Evolutionary conservation across 1,139 yeast species (phyloP).

Genomic region (Saccharomyces hybrid): DNA sequence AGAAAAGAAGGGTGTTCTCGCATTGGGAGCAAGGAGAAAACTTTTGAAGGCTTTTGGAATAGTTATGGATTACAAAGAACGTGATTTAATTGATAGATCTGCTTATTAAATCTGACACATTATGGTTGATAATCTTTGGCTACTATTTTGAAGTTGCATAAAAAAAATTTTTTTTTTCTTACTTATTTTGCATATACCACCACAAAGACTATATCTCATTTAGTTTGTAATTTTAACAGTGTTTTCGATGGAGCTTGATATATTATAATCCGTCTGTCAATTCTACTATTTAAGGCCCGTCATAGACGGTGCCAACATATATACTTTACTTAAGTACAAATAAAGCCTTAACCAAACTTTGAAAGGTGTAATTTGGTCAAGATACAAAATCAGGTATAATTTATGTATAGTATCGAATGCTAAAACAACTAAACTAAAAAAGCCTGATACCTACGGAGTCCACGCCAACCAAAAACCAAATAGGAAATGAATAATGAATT

Average conservation of each 20-base stretch:
- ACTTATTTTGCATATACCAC: background rate
- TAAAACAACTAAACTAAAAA: background rate
- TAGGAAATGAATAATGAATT: background rate
- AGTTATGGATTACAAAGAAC: slow-evolving; percentile 46
- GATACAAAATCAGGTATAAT: background rate
- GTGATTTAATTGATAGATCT: slow-evolving; percentile 29
- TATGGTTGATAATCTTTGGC: background rate
- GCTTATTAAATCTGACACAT: slow-evolving; percentile 16
- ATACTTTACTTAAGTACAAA: background rate
- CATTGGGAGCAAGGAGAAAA: slow-evolving; percentile 91
- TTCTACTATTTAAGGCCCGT: background rate
- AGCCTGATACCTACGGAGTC: background rate
- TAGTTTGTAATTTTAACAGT: background rate
- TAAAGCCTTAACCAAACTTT: background rate
- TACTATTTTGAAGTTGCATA: background rate
- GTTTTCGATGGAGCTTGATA: background rate
- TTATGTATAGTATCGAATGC: background rate
- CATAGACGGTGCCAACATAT: background rate
- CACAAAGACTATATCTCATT: background rate
- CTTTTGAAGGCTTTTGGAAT: slow-evolving; percentile 83
- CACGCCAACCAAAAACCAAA: background rate
- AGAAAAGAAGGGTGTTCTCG: slow-evolving; percentile 76
- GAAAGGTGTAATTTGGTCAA: background rate
- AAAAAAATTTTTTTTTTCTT: background rate
- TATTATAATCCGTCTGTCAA: background rate